phyloP scores from a whole-genome alignment of 495 filamentous ascomycete species.

The Letharia lupina region DNA sequence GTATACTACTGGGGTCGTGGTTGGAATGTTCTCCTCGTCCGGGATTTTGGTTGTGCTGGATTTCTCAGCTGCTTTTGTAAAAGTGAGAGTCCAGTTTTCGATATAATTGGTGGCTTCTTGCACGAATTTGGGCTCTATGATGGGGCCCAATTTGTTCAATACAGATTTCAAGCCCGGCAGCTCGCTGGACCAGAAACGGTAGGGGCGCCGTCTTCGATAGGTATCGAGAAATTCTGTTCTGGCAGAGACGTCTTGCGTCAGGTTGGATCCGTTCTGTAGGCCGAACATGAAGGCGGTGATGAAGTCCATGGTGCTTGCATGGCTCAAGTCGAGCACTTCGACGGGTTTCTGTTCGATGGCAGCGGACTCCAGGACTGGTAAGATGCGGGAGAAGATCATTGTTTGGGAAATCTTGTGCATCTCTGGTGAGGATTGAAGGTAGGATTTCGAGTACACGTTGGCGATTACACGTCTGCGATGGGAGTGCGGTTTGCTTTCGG shows the following conservation, averaged over 20 bases:
- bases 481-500: conserved; percentile 41
- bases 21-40: neutral
- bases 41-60: neutral
- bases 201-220: conserved; percentile 37
- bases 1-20: conserved; percentile 11
- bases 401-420: conserved; percentile 48
- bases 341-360: conserved; percentile 16
- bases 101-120: conserved; percentile 9
- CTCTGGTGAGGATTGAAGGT: conserved; percentile 52
- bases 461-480: conserved; percentile 45
- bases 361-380: conserved; percentile 42
- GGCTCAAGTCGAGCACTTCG: conserved; percentile 32
- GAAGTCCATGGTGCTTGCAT: conserved; percentile 36
- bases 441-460: conserved; percentile 52
- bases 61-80: neutral
- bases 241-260: conserved; percentile 36
- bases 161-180: conserved; percentile 47
- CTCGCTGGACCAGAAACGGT: conserved; percentile 68
- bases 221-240: conserved; percentile 46
- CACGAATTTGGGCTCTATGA: conserved; percentile 11
- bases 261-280: conserved; percentile 41
- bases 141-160: conserved; percentile 34
- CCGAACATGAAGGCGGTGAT: conserved; percentile 45
- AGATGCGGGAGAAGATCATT: conserved; percentile 54
- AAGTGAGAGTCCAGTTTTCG: conserved; percentile 13